Evolutionary conservation across 345 rosid species (phyloP), one percentile per base, ranked within the genome.

Genomic region (Durio zibethinus): DNA sequence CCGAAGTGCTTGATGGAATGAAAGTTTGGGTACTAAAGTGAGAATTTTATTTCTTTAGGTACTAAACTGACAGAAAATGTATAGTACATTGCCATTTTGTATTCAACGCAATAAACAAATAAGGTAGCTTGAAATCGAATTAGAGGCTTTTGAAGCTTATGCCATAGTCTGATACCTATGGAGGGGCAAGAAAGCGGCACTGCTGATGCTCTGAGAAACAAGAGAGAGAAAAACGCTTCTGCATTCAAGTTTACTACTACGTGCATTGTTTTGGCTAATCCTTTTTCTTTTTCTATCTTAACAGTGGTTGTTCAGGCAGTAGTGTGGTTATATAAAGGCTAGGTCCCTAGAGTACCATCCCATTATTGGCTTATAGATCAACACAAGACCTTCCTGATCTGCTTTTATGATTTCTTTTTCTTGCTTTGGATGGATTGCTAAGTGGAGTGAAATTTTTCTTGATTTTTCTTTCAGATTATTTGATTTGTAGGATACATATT

Each of bases 111-210:
- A n/a, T n/a, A n/a, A 74, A 48, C 4, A 63, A 29, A 61, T 71
- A 65, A 43, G 29, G 36, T 53, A 76, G 50, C 76, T 43, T 66
- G 48, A 65, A 57, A 67, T 67, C n/a, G 35, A 68, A 33, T 36
- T 18, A 7, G 36, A 68, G 40, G 59, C 52, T 14, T 74, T 45
- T 62, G 29, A 75, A 75, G 54, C 35, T 63, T 23, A 60, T 72
- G 0, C 54, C n/a, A 1, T 27, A 53, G 50, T 74, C 40, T 33
- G 11, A 57, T 48, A 23, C 33, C 63, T 59, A 2, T 18, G 36
- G 36, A 60, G 31, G 76, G 48, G 8, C 27, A 31, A 27, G 31
- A 14, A 56, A 65, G 40, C 52, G n/a, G 25, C 4, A 4, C 1
- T 25, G 35, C 8, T 40, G 38, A 27, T 23, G 23, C 6, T 47